Conservation (phyloP, 1,284 basidiomycete species). For the Sporisorium iseilematis-ciliati region DNA sequence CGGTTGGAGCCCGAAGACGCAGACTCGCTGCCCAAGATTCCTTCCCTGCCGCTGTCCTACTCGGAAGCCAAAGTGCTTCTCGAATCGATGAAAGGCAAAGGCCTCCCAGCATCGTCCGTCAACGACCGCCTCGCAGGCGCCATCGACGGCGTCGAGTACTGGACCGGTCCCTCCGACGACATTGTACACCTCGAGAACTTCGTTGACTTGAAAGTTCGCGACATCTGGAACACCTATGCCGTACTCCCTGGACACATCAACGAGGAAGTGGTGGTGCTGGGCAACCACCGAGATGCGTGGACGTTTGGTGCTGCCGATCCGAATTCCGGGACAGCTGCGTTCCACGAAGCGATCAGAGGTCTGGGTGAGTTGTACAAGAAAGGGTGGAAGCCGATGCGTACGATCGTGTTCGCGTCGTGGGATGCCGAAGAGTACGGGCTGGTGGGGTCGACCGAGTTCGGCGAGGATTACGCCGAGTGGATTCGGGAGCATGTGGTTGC, state of each 20-base stretch:
- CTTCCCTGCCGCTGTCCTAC: conserved; percentile 77
- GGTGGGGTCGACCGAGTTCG: conserved; percentile 87
- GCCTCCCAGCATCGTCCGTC: conserved; percentile 74
- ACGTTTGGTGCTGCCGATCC: conserved; percentile 80
- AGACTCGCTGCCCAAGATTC: conserved; percentile 82
- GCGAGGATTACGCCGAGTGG: conserved; percentile 88
- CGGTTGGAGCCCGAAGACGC: conserved; percentile 74
- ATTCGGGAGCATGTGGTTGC: conserved; percentile 82
- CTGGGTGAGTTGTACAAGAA: conserved; percentile 78
- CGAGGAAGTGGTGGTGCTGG: conserved; percentile 84
- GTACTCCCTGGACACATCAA: conserved; percentile 88
- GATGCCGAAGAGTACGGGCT: conserved; percentile 94
- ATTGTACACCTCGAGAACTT: conserved; percentile 53
- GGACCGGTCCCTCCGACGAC: conserved; percentile 70
- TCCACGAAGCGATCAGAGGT: conserved; percentile 86
- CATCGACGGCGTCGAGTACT: conserved; percentile 72
- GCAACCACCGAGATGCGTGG: conserved; percentile 71
- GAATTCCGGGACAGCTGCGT: conserved; percentile 84
- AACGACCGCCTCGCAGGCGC: conserved; percentile 74
- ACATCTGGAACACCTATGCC: conserved; percentile 83
- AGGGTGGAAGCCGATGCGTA: conserved; percentile 91
- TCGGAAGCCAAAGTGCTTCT: conserved; percentile 73
- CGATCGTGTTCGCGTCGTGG: conserved; percentile 90
- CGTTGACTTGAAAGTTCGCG: conserved; percentile 53
- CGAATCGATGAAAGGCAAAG: conserved; percentile 69